Base-by-base conservation (phyloP, 495 filamentous ascomycete species). In the Sabuloglossum arenarium region DNA sequence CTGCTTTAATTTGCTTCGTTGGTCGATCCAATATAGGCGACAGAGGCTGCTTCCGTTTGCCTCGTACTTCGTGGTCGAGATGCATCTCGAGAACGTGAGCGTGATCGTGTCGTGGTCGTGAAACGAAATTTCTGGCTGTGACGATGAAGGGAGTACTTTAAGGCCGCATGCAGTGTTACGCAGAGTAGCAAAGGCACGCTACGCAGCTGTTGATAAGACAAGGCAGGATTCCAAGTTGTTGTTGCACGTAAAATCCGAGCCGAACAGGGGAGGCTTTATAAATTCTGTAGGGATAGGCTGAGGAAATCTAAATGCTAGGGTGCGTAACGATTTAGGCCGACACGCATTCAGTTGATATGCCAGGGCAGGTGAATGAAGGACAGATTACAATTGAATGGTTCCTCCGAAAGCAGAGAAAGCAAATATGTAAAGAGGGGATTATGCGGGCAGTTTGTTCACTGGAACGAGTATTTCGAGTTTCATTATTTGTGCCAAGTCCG, bases 11-110 rank as follows among this genome's bases (percentile, higher is more conserved):
- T 39, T 79, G 76, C 62, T 82, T 82, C 14, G 70, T 62, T 0
- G 79, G 79, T 58, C 77, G 74, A 54, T 79, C 77, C 23, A 66
- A 63, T 51, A 67, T 60, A 29, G 68, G 63, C 54, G 73, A 64
- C 37, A 75, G 65, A 47, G 77, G 77, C 61, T 76, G 75, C 67
- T 82, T 84, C 59, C 80, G 77, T 65, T 84, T 84, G 28, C 70
- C 65, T 55, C 73, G 67, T 52, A 67, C 59, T 49, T 79, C 71
- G 19, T 73, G 73, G 61, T 72, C 73, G 53, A 66, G 63, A 61
- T 77, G 74, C 77, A 80, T 80, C 71, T 50, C 71, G 71, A 62
- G 73, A 75, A 64, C 68, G 69, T 59, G 70, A 73, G 52, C 63
- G 24, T n/a, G n/a, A n/a, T n/a, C n/a, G n/a, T n/a, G n/a, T n/a